These are phyloP conservation scores for Chaetomium strumarium DNA, from an alignment of 2,329 filamentous ascomycete species.

Conservation along the genomic window DNA sequence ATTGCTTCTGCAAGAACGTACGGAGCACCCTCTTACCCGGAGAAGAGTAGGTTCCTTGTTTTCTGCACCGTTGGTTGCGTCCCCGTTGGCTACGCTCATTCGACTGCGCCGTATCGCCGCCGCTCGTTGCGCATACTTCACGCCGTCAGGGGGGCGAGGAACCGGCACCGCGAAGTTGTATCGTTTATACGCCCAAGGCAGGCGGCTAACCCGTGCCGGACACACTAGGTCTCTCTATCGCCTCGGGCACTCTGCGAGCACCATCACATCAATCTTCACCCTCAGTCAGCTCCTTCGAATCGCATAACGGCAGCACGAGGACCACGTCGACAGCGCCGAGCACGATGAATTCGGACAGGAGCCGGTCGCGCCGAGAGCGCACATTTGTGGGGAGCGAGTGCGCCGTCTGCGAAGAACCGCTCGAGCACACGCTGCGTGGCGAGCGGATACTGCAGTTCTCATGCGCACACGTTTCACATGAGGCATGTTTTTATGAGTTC, in stretches of 20 bases:
- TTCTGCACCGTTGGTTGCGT: background rate
- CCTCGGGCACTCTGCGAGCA: constrained; percentile 32
- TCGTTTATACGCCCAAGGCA: background rate
- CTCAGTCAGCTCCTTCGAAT: constrained; percentile 34
- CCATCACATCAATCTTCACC: constrained; percentile 37
- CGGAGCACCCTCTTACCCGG: constrained; percentile 26
- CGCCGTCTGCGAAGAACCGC: constrained; percentile 90
- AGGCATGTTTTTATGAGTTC: constrained; percentile 98
- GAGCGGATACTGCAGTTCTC: constrained; percentile 94
- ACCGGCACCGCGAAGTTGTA: too few species aligned
- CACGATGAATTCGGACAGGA: constrained; percentile 69
- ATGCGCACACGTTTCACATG: constrained; percentile 94
- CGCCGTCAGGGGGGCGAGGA: too few species aligned
- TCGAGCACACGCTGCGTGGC: constrained; percentile 90
- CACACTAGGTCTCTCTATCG: constrained; percentile 34
- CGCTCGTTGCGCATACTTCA: background rate
- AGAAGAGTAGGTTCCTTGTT: constrained; percentile 31
- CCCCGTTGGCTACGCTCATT: background rate
- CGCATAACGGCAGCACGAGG: constrained; percentile 33
- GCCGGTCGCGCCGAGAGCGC: constrained; percentile 75
- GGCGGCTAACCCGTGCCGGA: constrained; percentile 13
- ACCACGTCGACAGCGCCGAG: constrained; percentile 46
- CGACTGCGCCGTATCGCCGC: constrained; percentile 6
- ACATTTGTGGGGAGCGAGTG: constrained; percentile 95
- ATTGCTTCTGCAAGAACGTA: constrained; percentile 24